Evolutionary conservation across 2,329 filamentous ascomycete species (phyloP), one percentile per base, ranked within the genome.

Genomic region (Trichoderma breve): DNA sequence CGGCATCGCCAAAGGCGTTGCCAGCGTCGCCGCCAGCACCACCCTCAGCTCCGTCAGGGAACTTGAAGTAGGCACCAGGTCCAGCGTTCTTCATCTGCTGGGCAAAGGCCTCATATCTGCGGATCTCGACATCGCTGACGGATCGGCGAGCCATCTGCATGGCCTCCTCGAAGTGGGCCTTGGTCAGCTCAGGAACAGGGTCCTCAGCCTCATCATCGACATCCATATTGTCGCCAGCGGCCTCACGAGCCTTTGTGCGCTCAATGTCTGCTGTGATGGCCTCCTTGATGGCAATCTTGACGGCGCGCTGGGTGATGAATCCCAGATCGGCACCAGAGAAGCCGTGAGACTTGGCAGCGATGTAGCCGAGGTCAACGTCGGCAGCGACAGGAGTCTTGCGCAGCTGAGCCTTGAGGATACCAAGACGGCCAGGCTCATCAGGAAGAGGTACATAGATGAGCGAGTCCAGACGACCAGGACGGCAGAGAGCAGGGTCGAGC

Each of bases 301-400:
- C 96, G 69, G 96, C 96, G 82, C 96, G 94, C 87, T 99, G 96
- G 28, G 96, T 98, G 81, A 99, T 95, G 87, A 98, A 99, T 74
- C 96, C 96, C 82, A 99, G 89, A 92, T 99, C 96, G 80, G 96
- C 96, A 95, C 96, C 96, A 71, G 96, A 98, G 90, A 98, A 99
- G 74, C 96, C 96, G 85, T 99, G 94, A 6, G 96, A 99, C 89
- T 97, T 97, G 84, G 91, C 92, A 70, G 96, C 95, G 81, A 99
- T 98, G 88, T 90, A 98, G 73, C 91, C 85, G 65, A 99, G 87
- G 81, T 99, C 91, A 79, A 99, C 91, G 79, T 99, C 96, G 26
- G 85, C 81, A 36, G 96, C 89, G 71, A 98, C 93, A 70, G 96
- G 96, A 0, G 96, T 98, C 91, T 99, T 99, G 86, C 97, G 94